phyloP scores from a whole-genome alignment of 495 filamentous ascomycete species.

The Podospora australis region DNA sequence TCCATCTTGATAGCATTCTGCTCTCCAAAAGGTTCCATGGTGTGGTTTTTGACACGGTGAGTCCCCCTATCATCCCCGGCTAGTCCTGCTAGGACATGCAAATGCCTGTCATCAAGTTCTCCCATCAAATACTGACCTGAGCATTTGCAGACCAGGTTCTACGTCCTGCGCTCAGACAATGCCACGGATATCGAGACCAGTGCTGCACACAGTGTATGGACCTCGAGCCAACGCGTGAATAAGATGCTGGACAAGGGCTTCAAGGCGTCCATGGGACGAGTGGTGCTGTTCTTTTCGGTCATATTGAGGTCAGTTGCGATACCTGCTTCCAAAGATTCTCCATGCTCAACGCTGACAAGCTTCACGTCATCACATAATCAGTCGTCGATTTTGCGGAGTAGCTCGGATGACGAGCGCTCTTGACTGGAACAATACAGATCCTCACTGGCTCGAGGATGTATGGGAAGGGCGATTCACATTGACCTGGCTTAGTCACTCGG shows the following conservation, averaged over 20 bases:
- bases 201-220: neutral
- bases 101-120: no score
- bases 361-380: neutral
- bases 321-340: neutral
- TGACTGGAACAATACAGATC: slow-evolving; percentile 1
- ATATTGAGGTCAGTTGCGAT: neutral
- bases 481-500: neutral
- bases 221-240: neutral
- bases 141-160: neutral
- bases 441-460: neutral
- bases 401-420: neutral
- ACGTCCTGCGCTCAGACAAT: neutral
- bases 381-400: neutral
- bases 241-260: slow-evolving; percentile 2
- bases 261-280: neutral
- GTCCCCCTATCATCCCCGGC: neutral
- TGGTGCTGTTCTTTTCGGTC: neutral
- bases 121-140: no score
- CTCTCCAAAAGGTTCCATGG: neutral
- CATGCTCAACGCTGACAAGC: neutral
- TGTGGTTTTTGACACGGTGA: neutral
- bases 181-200: neutral
- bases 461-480: slow-evolving; percentile 1
- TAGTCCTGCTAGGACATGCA: no score
- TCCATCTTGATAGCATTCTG: neutral